Conservation (phyloP, 176 grass and related monocot genomes). For the Oryza meridionalis region DNA sequence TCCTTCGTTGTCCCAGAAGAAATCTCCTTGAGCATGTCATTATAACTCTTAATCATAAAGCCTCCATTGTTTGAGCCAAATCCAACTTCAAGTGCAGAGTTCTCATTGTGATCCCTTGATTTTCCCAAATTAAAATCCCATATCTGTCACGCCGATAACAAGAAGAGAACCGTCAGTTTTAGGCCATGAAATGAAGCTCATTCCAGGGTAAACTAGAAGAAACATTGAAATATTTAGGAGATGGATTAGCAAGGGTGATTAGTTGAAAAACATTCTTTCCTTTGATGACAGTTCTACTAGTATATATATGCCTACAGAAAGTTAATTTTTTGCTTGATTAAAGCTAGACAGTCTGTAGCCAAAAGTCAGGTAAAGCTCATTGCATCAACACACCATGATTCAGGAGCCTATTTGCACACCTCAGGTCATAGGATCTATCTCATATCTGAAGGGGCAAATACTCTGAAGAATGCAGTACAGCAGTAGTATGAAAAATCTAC, state of each 20-base stretch:
- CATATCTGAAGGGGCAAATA: slow-evolving; percentile 37
- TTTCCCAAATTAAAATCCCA: slow-evolving; percentile 84
- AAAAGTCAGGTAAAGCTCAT: slow-evolving; percentile 4
- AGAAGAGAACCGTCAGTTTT: slow-evolving; percentile 18
- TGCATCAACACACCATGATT: neutral
- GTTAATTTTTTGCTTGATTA: neutral
- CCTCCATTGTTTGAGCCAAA: slow-evolving; percentile 52
- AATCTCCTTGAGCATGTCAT: slow-evolving; percentile 71
- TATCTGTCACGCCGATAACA: slow-evolving; percentile 55
- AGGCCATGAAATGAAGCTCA: neutral
- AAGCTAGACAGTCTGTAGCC: neutral
- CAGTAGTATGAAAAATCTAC: slow-evolving; percentile 23
- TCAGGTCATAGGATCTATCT: slow-evolving; percentile 8
- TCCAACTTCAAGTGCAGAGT: slow-evolving; percentile 55
- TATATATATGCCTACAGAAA: neutral
- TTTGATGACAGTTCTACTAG: neutral
- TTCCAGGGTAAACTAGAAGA: slow-evolving; percentile 17
- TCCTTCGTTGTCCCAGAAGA: slow-evolving; percentile 58
- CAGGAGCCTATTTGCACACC: neutral
- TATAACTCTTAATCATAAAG: slow-evolving; percentile 76
- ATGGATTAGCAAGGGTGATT: neutral
- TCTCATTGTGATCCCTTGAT: slow-evolving; percentile 63
- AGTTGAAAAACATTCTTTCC: neutral
- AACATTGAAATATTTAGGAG: neutral
- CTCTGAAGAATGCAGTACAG: neutral